Conservation (phyloP, 2,329 filamentous ascomycete genomes). For the Metarhizium album region DNA sequence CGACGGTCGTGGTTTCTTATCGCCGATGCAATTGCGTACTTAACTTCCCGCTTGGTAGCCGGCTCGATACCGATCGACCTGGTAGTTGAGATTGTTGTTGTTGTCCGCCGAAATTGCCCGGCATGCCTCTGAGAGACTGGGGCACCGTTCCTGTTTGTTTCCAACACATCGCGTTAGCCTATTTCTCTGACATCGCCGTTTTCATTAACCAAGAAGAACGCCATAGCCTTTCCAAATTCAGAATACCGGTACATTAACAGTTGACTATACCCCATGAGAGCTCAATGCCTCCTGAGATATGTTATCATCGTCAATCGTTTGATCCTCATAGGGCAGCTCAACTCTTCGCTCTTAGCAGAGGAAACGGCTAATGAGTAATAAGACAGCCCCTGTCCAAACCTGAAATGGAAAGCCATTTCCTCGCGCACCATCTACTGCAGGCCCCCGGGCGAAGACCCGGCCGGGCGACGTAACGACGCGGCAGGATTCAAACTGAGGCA, state of each 20-base stretch:
- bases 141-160: constrained; percentile 45
- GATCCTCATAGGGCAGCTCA: neutral
- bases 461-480: neutral
- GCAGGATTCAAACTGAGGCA: constrained; percentile 9
- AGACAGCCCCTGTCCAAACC: no score
- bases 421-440: neutral
- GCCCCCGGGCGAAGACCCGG: neutral
- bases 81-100: constrained; percentile 46
- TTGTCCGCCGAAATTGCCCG: constrained; percentile 47
- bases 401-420: neutral
- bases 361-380: neutral
- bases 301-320: neutral
- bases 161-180: constrained; percentile 18
- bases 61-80: constrained; percentile 43
- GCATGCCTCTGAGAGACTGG: constrained; percentile 51
- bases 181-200: neutral
- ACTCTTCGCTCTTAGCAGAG: neutral
- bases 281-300: no score
- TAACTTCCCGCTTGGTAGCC: constrained; percentile 56
- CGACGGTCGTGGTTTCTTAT: neutral
- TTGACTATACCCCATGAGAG: neutral
- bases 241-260: neutral
- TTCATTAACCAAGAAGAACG: neutral
- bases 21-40: constrained; percentile 26
- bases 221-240: neutral